Percentiles rank a stretch among this genome's conserved stretches.
Conservation (phyloP, 371 early-diverging fungal species). For the Apophysomyces trapeziformis region DNA sequence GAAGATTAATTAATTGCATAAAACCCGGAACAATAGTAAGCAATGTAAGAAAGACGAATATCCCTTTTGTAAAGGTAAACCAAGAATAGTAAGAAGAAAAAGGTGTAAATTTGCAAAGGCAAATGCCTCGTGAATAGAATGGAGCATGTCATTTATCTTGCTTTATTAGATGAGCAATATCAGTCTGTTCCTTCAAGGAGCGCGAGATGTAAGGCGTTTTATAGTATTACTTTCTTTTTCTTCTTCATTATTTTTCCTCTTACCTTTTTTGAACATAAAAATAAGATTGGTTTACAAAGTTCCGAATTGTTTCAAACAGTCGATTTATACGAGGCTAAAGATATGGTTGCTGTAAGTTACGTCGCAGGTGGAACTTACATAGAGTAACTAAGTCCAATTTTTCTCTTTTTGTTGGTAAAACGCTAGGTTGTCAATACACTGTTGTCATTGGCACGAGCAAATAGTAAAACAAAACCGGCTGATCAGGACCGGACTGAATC, state of each 20-base stretch:
- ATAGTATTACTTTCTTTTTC: background rate
- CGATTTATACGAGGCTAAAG: constrained; percentile 87
- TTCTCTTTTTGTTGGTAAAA: background rate
- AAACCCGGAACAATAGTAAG: constrained; percentile 66
- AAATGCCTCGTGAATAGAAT: background rate
- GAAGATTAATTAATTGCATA: constrained; percentile 69
- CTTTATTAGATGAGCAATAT: constrained; percentile 83
- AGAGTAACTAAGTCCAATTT: background rate
- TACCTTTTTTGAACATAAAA: constrained; percentile 9
- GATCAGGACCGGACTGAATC: background rate
- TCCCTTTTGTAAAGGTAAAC: constrained; percentile 73
- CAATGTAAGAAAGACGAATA: constrained; percentile 58
- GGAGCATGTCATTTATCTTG: background rate
- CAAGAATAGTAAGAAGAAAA: background rate
- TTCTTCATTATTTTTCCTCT: constrained; percentile 1
- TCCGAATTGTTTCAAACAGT: constrained; percentile 88
- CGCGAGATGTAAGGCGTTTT: constrained; percentile 44
- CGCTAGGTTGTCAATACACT: constrained; percentile 30
- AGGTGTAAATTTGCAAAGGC: too few species aligned
- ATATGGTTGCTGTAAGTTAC: constrained; percentile 70
- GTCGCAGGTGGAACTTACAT: background rate
- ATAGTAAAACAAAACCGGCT: background rate
- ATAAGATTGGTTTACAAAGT: constrained; percentile 66
- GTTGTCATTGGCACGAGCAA: constrained; percentile 24
- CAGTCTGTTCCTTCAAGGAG: constrained; percentile 65